Base-by-base conservation (phyloP, 306 rosid species). In the Ormosia semicastrata region DNA sequence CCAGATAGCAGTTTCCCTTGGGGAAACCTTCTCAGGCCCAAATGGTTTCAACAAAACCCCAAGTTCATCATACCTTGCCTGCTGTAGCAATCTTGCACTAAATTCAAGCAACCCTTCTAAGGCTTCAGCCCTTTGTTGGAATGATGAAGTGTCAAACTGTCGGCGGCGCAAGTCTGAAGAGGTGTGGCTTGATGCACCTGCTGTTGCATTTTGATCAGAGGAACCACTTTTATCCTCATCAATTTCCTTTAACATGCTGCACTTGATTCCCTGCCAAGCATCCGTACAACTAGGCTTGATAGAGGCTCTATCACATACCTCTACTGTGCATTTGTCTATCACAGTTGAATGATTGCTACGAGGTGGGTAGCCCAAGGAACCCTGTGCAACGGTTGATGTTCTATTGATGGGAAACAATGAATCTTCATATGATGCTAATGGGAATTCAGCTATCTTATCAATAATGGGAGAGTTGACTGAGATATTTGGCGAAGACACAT, bases 1-100 rank as follows among this genome's bases (percentile, higher is more conserved):
- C 99, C 99, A 96, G 73, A 96, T 96, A 29, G 99, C 99, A 78
- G 99, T 96, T 92, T 96, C 99, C 76, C 99, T 90, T 1, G 99
- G 97, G 68, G 98, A 94, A 83, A 92, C 99, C 84, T 93, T 96
- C 36, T 87, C 99, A 0, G 97, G 98, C 6, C 99, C 99, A 75
- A 96, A 96, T 43, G 99, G 99, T 89, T 92, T 96, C 81, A 96
- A 77, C 88, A 96, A 79, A 77, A 96, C 99, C 75, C 98, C 99
- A 4, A 96, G 97, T 87, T 96, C 99, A 7, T 93, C 98, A 47
- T 96, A 96, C 76, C 94, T 88, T 86, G 89, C 93, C 7, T 92
- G 94, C 73, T 89, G 94, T 8, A 93, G 97, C 86, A 96, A 85
- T 77, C 97, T 92, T 41, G 99, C 98, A 88, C 99, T 96, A 58